Evolutionary conservation across 331 rosid species (phyloP), one percentile per base, ranked within the genome.

Genomic region (Pyracantha coccinea): DNA sequence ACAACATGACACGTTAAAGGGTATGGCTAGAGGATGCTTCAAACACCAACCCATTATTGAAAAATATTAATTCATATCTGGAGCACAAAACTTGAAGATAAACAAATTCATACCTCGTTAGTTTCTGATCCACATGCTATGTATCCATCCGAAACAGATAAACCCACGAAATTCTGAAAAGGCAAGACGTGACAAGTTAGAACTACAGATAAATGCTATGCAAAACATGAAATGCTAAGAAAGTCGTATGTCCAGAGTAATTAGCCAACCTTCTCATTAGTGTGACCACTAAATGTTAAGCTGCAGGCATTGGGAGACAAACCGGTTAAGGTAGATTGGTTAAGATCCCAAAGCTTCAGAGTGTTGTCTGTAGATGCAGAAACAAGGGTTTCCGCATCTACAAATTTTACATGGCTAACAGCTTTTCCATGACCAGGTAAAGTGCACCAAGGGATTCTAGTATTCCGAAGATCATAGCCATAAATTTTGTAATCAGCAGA

Each of bases 41-140:
- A 57, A 70, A 53, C 32, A 70, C 50, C 31, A 70, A 4, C 32
- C 28, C 50, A 20, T 32, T 27, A 20, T 33, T 19, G 54, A 11
- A 74, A 58, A 62, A 32, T 29, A 50, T 44, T 35, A 62, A 50
- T 17, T 38, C 25, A 59, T 59, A 69, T 17, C 23, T 1, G 41
- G 68, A 64, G 69, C 16, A 54, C 58, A 54, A 32, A 32, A 21
- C 69, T 60, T 15, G 8, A 53, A 23, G 21, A 60, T 32, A 68
- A 68, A 74, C 68, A 53, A 11, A 41, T 14, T 24, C 38, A n/a
- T 80, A 90, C 96, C 96, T 90, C 96, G 47, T 90, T 90, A 44
- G 93, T 88, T 83, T 90, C 96, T 69, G 93, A 90, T 45, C 96
- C 96, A 44, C 91, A 88, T 32, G 87, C 91, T 75, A 90, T 82